Evolutionary conservation across 169 alveolate species (phyloP), one percentile per base, ranked within the genome.

Genomic region (Plasmodium gallinaceum): DNA sequence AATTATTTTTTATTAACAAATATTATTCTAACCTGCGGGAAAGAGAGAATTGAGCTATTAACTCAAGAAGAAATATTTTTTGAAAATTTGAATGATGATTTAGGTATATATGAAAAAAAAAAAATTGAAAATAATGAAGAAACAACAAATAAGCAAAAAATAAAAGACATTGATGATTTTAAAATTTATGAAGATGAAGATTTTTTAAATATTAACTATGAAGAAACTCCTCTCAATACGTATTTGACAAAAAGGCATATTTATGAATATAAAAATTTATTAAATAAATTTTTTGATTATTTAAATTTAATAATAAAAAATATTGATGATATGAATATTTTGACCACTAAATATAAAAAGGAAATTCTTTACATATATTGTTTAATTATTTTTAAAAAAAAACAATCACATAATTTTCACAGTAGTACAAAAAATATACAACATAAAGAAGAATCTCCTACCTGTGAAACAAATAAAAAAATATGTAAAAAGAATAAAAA

Each of bases 11-110:
- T 60, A 7, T 52, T 86, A 24, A 26, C 58, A 42, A 86, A 86
- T 71, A 60, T 69, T 39, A 86, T 86, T 61, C 60, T 86, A 26
- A 70, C 71, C n/a, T 32, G 92, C 61, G 92, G 92, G 39, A 70
- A 61, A 24, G 87, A 72, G 37, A 86, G 92, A 72, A 86, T 86
- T 39, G 92, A 86, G 42, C 43, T 86, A 22, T 65, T 86, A 72
- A 86, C 92, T 39, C 92, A 69, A 32, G 92, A 86, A 74, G 92
- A 86, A 64, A 57, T 86, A 7, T 72, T 86, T 73, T 86, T 86
- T 45, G 92, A 86, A 64, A 86, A 86, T n/a, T 86, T 86, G 32
- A 86, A 71, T 66, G 71, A 69, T 52, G 76, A 86, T 32, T 48
- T 86, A 37, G 51, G 20, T 37, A 52, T 86, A 5, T 65, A 32